These are phyloP conservation scores for Neocucurbitaria cava DNA, from an alignment of 2,329 filamentous ascomycete genomes.

Conservation along the genomic window DNA sequence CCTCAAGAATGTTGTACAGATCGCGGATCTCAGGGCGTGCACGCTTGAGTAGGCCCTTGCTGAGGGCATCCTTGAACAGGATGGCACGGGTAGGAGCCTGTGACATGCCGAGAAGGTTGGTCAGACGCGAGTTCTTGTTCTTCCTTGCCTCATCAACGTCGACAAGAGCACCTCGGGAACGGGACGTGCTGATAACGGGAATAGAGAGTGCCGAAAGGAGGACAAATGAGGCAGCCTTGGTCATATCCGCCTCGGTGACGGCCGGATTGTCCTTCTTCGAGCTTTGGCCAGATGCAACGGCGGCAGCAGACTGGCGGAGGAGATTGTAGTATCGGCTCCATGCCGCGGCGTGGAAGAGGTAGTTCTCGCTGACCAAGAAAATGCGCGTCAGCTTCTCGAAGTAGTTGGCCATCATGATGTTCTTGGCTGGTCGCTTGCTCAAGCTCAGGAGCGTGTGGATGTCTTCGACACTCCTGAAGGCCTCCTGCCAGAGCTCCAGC, in stretches of 20 bases:
- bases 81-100: conserved; percentile 86
- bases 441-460: conserved; percentile 97
- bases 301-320: conserved; percentile 84
- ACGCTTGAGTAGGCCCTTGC: conserved; percentile 92
- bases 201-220: conserved; percentile 95
- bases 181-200: conserved; percentile 97
- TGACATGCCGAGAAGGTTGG: conserved; percentile 92
- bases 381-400: conserved; percentile 99
- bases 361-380: conserved; percentile 99
- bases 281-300: conserved; percentile 83
- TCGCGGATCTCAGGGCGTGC: conserved; percentile 94
- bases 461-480: conserved; percentile 98
- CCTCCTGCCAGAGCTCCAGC: conserved; percentile 98
- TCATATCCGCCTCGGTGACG: conserved; percentile 86
- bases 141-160: conserved; percentile 97
- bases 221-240: conserved; percentile 94
- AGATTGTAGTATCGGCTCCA: conserved; percentile 98
- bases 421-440: conserved; percentile 98
- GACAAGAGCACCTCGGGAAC: conserved; percentile 92
- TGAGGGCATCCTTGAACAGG: conserved; percentile 94
- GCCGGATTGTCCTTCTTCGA: conserved; percentile 95
- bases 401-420: conserved; percentile 99
- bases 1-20: conserved; percentile 97
- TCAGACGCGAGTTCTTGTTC: conserved; percentile 98
- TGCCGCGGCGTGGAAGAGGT: conserved; percentile 96